Evolutionary conservation across 176 grass and related monocot species (phyloP).

Genomic region (Carex myosuroides): DNA sequence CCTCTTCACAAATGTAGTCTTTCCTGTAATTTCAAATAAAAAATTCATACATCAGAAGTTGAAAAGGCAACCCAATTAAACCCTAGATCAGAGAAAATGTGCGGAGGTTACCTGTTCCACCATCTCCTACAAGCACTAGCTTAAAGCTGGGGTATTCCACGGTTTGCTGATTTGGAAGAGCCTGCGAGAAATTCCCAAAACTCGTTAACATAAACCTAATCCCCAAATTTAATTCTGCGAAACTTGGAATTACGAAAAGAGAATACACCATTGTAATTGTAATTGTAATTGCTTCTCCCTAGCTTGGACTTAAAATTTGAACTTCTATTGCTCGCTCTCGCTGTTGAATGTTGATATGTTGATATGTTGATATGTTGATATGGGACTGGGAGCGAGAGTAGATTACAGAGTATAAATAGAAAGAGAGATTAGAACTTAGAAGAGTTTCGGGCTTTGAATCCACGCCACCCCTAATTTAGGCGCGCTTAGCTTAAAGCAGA

Average conservation of each 20-base stretch:
- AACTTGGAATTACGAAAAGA: background rate
- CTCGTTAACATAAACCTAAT: background rate
- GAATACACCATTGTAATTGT: background rate
- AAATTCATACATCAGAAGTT: background rate
- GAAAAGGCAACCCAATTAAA: background rate
- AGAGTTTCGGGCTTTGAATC: constrained; percentile 3
- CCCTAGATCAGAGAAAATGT: background rate
- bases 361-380: background rate
- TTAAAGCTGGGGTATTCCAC: constrained; percentile 37
- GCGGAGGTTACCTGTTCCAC: constrained; percentile 25
- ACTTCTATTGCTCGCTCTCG: background rate
- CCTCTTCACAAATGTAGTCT: constrained; percentile 34
- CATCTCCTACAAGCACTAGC: constrained; percentile 36
- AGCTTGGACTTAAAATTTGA: background rate
- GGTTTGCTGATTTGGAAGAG: constrained; percentile 27
- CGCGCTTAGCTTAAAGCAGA: constrained; percentile 18
- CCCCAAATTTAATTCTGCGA: background rate
- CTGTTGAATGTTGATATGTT: background rate
- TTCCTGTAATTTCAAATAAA: constrained; percentile 12
- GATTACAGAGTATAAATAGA: background rate
- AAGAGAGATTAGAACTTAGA: background rate
- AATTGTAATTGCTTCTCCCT: background rate
- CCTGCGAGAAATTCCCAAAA: constrained; percentile 14
- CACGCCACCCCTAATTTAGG: constrained; percentile 4
- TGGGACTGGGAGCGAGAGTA: background rate